Conservation (phyloP, 2,329 filamentous ascomycete species). For the Nannizziopsis barbatae region DNA sequence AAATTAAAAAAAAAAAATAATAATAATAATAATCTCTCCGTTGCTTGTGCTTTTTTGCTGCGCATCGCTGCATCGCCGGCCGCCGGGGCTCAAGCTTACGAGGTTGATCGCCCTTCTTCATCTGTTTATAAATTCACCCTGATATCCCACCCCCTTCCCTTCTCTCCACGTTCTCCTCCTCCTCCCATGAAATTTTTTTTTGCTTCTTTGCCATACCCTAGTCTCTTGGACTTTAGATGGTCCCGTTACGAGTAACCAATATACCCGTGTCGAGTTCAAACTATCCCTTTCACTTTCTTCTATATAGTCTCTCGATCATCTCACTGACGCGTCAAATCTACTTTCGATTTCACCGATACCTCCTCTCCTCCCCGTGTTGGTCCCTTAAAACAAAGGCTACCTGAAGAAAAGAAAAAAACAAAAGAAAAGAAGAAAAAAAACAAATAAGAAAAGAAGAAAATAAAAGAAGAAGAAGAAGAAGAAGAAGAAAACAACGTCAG, state of each 20-base stretch:
- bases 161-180: neutral
- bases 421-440: too few relatives aligned
- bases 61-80: neutral
- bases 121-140: neutral
- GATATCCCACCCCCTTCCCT: neutral
- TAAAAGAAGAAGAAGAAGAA: too few relatives aligned
- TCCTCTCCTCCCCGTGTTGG: neutral
- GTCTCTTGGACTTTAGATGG: too few relatives aligned
- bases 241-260: too few relatives aligned
- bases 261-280: too few relatives aligned
- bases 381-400: neutral
- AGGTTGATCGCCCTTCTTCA: neutral
- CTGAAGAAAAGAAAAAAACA: too few relatives aligned
- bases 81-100: constrained; percentile 2
- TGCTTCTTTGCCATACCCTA: neutral
- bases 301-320: neutral
- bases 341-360: neutral
- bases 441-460: too few relatives aligned
- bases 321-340: neutral
- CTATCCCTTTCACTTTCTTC: neutral
- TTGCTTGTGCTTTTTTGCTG: neutral
- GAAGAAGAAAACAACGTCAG: too few relatives aligned
- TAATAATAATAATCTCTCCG: neutral
- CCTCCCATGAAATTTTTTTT: neutral
- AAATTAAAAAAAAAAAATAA: too few relatives aligned